These are phyloP conservation scores for Nakazawaea holstii DNA, from an alignment of 805 yeast genomes.

Conservation along the genomic window DNA sequence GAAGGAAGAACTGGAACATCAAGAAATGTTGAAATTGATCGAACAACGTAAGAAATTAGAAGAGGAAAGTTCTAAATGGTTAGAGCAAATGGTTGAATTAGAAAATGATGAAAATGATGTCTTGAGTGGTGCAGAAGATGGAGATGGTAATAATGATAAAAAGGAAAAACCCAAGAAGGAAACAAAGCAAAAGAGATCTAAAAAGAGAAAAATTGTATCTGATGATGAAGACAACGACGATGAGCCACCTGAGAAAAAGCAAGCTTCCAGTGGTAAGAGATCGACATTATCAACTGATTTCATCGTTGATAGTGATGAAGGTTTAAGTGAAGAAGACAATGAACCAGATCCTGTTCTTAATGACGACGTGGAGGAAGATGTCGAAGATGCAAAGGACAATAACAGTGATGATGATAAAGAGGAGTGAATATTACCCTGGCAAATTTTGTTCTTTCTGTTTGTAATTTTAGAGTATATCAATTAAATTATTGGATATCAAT, in stretches of 20 bases:
- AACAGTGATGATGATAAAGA: not conserved
- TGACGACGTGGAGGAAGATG: slow-evolving; percentile 1
- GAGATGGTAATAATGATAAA: slow-evolving; percentile 24
- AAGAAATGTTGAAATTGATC: slow-evolving; percentile 41
- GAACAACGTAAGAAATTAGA: slow-evolving; percentile 50
- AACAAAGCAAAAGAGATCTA: slow-evolving; percentile 23
- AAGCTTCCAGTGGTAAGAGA: slow-evolving; percentile 10
- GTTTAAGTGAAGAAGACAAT: slow-evolving; percentile 25
- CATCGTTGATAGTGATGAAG: slow-evolving; percentile 24
- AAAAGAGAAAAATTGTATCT: slow-evolving; percentile 31
- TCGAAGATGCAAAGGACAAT: not conserved
- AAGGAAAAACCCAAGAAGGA: slow-evolving; percentile 15
- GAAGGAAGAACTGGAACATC: slow-evolving; percentile 41
- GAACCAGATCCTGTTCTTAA: slow-evolving; percentile 6
- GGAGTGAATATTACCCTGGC: not conserved
- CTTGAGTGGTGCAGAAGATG: slow-evolving; percentile 26
- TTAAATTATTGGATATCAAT: no score
- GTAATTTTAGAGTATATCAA: no score
- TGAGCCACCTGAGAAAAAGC: not conserved
- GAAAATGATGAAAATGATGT: slow-evolving; percentile 29
- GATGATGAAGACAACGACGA: slow-evolving; percentile 34
- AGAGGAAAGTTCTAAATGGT: slow-evolving; percentile 54
- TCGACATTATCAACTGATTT: slow-evolving; percentile 9
- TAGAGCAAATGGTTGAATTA: slow-evolving; percentile 31
- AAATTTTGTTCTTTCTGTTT: no score